Percentiles rank a stretch among this genome's conserved stretches.
Evolutionary conservation across 176 grass and related monocot genomes (phyloP).

Genomic region (Triticum monococcum): DNA sequence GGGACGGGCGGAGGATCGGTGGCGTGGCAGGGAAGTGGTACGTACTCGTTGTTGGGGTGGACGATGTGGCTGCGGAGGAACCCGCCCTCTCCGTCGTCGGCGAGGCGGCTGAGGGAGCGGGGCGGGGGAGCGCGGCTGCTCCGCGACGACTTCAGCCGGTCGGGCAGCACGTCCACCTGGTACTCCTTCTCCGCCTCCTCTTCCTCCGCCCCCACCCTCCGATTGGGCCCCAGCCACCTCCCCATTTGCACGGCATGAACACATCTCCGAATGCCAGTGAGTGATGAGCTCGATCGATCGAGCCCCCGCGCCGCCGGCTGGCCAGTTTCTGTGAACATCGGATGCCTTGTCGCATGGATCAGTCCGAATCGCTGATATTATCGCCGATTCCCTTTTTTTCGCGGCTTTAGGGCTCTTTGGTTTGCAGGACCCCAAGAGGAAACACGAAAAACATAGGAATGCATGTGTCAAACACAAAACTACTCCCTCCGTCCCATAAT

Average conservation of each 20-base stretch:
- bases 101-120: background rate
- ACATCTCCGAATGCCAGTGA: background rate
- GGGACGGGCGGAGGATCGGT: background rate
- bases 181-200: constrained; percentile 40
- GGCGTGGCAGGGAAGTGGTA: background rate
- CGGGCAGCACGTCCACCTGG: constrained; percentile 64
- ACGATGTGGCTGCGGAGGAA: constrained; percentile 46
- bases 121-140: constrained; percentile 47
- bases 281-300: too few relatives aligned
- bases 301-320: too few relatives aligned
- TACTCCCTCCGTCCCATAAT: too few relatives aligned
- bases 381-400: too few relatives aligned
- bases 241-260: constrained; percentile 5
- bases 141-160: constrained; percentile 44
- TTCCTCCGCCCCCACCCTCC: constrained; percentile 20
- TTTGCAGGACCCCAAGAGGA: too few relatives aligned
- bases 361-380: too few relatives aligned
- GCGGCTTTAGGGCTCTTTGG: too few relatives aligned
- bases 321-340: too few relatives aligned
- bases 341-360: too few relatives aligned
- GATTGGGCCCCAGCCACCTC: constrained; percentile 28
- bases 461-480: too few relatives aligned
- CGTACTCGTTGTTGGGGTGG: constrained; percentile 68
- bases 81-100: background rate
- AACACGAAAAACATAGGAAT: too few relatives aligned